Base-by-base conservation (phyloP, 306 rosid genomes). In the Purshia tridentata region DNA sequence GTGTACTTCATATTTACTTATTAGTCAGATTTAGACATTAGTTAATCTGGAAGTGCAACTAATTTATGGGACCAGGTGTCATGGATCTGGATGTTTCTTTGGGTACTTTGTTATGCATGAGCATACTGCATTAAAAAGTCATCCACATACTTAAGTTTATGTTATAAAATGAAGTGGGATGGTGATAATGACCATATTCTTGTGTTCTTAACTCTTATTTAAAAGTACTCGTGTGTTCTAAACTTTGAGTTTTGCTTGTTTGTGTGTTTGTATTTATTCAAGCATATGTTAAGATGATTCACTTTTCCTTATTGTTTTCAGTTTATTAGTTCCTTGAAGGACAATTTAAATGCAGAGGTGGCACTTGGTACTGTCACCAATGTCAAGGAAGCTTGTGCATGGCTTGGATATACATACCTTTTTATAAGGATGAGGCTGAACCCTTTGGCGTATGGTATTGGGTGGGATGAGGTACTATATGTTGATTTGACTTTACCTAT, bases 321-420 rank as follows among this genome's bases (percentile, higher is more conserved):
- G 98, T 93, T 93, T 72, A 90, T 93, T 81, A 83, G 88, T 82
- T 93, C 98, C 78, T 82, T 93, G 90, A 93, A 93, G 80, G 98
- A 93, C 78, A 93, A 93, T 89, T 85, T 93, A 75, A 93, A 93
- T 78, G 98, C 98, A 12, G 98, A 93, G 82, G 97, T 93, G 72
- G 98, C 98, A 52, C 81, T 93, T 88, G 98, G 98, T 54, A 93
- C 98, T 73, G 98, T 93, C 56, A 89, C 98, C 44, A 93, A 93
- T 85, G 94, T 93, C 73, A 93, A 91, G 86, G 98, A 93, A 86
- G 98, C 98, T 64, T 91, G 97, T 82, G 97, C 97, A 9, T 93
- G 98, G 98, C 96, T 93, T 71, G 98, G 98, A 80, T 93, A 93
- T 81, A 93, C 98, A 3, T 93, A 93, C 84, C 94, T 93, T 75